phyloP scores from a whole-genome alignment of 2,329 filamentous ascomycete species.

The Pseudogymnoascus sp. region DNA sequence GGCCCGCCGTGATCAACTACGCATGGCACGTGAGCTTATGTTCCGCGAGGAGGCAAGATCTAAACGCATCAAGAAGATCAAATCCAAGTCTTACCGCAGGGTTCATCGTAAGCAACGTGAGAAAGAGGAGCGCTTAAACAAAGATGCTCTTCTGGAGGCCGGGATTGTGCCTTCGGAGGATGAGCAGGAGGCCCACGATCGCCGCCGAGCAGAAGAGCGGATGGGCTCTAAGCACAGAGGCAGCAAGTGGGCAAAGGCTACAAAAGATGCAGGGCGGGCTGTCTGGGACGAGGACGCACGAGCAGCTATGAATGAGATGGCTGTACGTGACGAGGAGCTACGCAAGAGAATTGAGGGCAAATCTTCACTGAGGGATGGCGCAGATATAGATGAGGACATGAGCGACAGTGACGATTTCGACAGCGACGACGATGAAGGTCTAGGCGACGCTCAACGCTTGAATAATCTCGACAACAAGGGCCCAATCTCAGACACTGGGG shows the following conservation, averaged over 20 bases:
- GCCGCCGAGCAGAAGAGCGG: slow-evolving; percentile 56
- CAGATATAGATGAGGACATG: slow-evolving; percentile 40
- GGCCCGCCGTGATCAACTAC: slow-evolving; percentile 63
- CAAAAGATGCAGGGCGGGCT: slow-evolving; percentile 55
- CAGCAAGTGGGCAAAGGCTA: slow-evolving; percentile 63
- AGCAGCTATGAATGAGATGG: slow-evolving; percentile 55
- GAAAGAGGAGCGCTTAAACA: slow-evolving; percentile 47
- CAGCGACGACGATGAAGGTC: slow-evolving; percentile 41
- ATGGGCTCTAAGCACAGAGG: slow-evolving; percentile 64
- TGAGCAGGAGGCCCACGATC: slow-evolving; percentile 54
- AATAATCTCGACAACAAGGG: slow-evolving; percentile 35
- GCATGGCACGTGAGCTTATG: slow-evolving; percentile 72
- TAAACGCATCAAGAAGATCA: slow-evolving; percentile 97
- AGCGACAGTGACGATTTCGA: slow-evolving; percentile 50
- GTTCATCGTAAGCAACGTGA: slow-evolving; percentile 77
- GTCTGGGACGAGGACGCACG: slow-evolving; percentile 65
- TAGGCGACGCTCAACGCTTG: slow-evolving; percentile 41
- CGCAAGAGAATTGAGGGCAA: slow-evolving; percentile 57
- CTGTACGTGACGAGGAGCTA: slow-evolving; percentile 57
- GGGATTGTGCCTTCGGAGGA: slow-evolving; percentile 54
- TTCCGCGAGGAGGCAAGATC: slow-evolving; percentile 83
- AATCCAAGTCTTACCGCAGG: slow-evolving; percentile 89
- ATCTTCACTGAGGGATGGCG: slow-evolving; percentile 37
- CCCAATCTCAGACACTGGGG: slow-evolving; percentile 24
- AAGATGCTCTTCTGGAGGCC: slow-evolving; percentile 47